A percentile compares a stretch with the other conserved stretches of the same genome.
These are phyloP conservation scores for Parastagonospora nodorum DNA, from an alignment of 2,329 filamentous ascomycete genomes.

Conservation along the genomic window DNA sequence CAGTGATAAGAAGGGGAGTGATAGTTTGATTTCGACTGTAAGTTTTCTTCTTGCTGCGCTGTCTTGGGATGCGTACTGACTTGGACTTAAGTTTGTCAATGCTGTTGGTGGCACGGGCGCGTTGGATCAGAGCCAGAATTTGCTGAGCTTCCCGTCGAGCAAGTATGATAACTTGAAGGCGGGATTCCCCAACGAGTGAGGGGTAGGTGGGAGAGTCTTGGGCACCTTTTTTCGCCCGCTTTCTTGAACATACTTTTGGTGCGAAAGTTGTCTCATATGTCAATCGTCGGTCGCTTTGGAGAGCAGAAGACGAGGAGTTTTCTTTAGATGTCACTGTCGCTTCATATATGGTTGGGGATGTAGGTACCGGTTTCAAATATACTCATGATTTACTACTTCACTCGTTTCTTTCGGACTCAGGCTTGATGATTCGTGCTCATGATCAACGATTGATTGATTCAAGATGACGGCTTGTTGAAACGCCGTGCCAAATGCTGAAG, in stretches of 20 bases:
- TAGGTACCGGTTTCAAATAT: too few relatives aligned
- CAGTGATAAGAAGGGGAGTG: slow-evolving; percentile 36
- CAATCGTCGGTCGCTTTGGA: too few relatives aligned
- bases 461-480: neutral
- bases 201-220: neutral
- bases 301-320: too few relatives aligned
- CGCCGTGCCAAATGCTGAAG: neutral
- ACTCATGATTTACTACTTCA: too few relatives aligned
- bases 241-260: neutral
- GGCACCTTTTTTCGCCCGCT: neutral
- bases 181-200: slow-evolving; percentile 27
- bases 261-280: too few relatives aligned
- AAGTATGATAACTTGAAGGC: slow-evolving; percentile 70
- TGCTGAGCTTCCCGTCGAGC: slow-evolving; percentile 65
- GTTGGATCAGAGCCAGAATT: slow-evolving; percentile 63
- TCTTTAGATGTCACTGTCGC: too few relatives aligned
- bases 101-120: slow-evolving; percentile 59
- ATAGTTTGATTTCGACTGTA: slow-evolving; percentile 40
- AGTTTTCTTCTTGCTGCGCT: slow-evolving; percentile 16
- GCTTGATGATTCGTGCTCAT: too few relatives aligned
- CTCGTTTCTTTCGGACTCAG: too few relatives aligned
- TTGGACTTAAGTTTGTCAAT: slow-evolving; percentile 51
- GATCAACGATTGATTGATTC: neutral
- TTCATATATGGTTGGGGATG: too few relatives aligned
- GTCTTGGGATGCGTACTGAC: slow-evolving; percentile 8